These are phyloP conservation scores for Phaeoacremonium minimum DNA, from an alignment of 2,329 filamentous ascomycete species.

Conservation along the genomic window DNA sequence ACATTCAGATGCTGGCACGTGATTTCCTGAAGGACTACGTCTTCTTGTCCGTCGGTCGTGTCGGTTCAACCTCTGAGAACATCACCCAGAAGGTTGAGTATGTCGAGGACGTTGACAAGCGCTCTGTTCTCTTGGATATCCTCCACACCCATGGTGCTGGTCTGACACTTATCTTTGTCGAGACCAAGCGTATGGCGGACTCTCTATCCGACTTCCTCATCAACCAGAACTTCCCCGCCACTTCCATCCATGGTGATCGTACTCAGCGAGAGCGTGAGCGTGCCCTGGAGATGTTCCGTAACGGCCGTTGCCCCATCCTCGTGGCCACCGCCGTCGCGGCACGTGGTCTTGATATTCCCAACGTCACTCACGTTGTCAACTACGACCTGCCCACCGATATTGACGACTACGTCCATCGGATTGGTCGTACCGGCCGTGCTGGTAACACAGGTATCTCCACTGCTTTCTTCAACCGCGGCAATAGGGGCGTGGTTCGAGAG, in stretches of 20 bases:
- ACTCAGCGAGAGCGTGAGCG: conserved; percentile 99
- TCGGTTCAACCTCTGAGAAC: conserved; percentile 99
- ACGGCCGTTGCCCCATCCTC: conserved; percentile 89
- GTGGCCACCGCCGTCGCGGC: conserved; percentile 97
- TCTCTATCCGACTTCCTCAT: conserved; percentile 96
- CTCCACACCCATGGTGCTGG: conserved; percentile 89
- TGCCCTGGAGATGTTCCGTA: conserved; percentile 95
- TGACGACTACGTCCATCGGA: conserved; percentile 98
- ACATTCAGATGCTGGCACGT: conserved; percentile 98
- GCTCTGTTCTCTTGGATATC: conserved; percentile 94
- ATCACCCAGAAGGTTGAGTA: conserved; percentile 99
- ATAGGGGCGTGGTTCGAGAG: conserved; percentile 95
- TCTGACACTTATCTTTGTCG: conserved; percentile 94
- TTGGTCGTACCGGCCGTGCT: conserved; percentile 98
- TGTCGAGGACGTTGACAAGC: conserved; percentile 92
- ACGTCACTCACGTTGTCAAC: conserved; percentile 97
- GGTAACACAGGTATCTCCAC: conserved; percentile 98
- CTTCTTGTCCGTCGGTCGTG: conserved; percentile 97
- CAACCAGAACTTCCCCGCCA: conserved; percentile 97
- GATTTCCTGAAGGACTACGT: conserved; percentile 99
- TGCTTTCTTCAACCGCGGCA: conserved; percentile 99
- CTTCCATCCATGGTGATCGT: conserved; percentile 96
- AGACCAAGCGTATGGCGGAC: conserved; percentile 99
- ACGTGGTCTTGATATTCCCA: conserved; percentile 86
- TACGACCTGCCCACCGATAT: conserved; percentile 99